Percentiles rank a stretch among this genome's conserved stretches.
These are phyloP conservation scores for Zasmidium angulare DNA, from an alignment of 2,329 filamentous ascomycete species.

Conservation along the genomic window DNA sequence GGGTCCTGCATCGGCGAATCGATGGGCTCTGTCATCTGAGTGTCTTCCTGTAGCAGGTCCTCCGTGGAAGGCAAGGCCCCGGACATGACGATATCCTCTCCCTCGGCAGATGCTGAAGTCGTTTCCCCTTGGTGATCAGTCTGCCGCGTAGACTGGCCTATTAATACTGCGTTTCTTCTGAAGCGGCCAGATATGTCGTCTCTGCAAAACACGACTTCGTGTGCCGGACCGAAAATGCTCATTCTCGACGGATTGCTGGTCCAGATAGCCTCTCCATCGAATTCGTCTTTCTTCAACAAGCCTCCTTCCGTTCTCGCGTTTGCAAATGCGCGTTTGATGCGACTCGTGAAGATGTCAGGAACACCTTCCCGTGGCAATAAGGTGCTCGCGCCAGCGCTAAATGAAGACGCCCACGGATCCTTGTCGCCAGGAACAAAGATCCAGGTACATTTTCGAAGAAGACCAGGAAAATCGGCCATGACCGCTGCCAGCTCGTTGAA, in stretches of 20 bases:
- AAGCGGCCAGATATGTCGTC: constrained; percentile 83
- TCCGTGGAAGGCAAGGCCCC: constrained; percentile 30
- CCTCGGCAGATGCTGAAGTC: constrained; percentile 14
- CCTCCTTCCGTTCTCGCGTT: constrained; percentile 69
- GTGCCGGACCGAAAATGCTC: constrained; percentile 79
- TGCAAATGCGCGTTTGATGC: constrained; percentile 77
- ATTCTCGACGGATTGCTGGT: constrained; percentile 82
- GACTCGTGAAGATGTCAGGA: constrained; percentile 85
- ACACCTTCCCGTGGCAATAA: constrained; percentile 70
- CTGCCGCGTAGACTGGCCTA: constrained; percentile 52
- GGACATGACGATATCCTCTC: constrained; percentile 30
- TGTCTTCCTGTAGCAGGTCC: constrained; percentile 16
- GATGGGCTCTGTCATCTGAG: constrained; percentile 16
- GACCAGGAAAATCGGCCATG: constrained; percentile 76
- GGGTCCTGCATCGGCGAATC: constrained; percentile 12
- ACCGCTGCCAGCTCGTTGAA: constrained; percentile 85
- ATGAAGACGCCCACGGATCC: constrained; percentile 92
- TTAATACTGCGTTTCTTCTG: constrained; percentile 71
- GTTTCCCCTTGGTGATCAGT: constrained; percentile 20
- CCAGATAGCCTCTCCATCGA: constrained; percentile 76
- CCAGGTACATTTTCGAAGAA: constrained; percentile 79
- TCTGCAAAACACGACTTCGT: constrained; percentile 83
- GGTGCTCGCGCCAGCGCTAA: constrained; percentile 70
- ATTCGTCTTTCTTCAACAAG: constrained; percentile 46
- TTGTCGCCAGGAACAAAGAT: constrained; percentile 95